phyloP scores from a whole-genome alignment of 1,284 basidiomycete species.

The Tilletia caries region DNA sequence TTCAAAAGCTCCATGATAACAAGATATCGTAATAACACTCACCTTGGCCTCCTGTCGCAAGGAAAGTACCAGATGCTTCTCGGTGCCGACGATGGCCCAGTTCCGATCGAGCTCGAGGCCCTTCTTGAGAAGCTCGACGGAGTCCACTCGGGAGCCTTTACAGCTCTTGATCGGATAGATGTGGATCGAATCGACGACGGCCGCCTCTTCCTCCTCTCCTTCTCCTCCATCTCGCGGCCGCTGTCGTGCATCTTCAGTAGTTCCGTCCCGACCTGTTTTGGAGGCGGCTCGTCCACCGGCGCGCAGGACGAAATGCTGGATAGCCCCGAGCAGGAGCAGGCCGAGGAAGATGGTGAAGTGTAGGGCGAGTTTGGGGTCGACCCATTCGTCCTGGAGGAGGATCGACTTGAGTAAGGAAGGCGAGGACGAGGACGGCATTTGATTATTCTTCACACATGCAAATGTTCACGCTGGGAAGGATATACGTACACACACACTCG shows the following conservation, averaged over 20 bases:
- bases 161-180: conserved; percentile 44
- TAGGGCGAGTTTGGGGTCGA: not conserved
- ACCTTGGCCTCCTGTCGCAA: conserved; percentile 31
- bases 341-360: not conserved
- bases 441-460: no score
- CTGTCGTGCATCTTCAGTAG: no score
- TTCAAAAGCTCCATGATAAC: no score
- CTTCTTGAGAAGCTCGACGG: conserved; percentile 21
- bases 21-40: not conserved
- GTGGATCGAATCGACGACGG: conserved; percentile 28
- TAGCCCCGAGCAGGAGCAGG: conserved; percentile 12
- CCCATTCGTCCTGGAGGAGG: not conserved
- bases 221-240: not conserved
- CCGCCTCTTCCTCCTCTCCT: conserved; percentile 31
- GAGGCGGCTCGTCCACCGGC: not conserved
- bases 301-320: conserved; percentile 7
- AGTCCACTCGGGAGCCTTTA: conserved; percentile 14
- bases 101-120: conserved; percentile 39
- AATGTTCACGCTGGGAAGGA: no score
- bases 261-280: not conserved
- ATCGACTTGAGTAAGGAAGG: not conserved
- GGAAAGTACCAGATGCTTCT: conserved; percentile 11
- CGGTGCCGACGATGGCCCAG: conserved; percentile 34
- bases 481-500: no score
- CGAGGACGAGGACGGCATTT: not conserved